Conservation (phyloP, 345 rosid genomes). For the Heritiera fomes region DNA sequence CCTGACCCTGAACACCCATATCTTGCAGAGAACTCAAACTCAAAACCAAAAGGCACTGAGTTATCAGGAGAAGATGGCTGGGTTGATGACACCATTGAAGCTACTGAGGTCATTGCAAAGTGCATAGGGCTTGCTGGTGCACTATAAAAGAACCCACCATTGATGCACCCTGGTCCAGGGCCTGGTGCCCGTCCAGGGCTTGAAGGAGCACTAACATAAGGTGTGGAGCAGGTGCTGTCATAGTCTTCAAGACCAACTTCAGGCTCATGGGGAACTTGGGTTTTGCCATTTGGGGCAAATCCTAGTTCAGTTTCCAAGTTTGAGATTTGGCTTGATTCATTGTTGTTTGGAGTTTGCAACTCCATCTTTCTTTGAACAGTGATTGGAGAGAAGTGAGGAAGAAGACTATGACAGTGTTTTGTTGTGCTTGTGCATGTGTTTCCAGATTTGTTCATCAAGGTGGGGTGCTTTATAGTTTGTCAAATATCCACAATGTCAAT, state of each 20-base stretch:
- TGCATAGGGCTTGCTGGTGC: conserved; percentile 98
- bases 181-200: conserved; percentile 73
- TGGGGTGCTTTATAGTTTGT: neutral
- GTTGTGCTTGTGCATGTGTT: neutral
- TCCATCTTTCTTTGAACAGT: conserved; percentile 27
- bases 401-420: too few relatives aligned
- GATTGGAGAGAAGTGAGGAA: neutral
- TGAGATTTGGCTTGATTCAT: conserved; percentile 18
- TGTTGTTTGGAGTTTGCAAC: conserved; percentile 29
- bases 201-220: conserved; percentile 95
- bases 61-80: conserved; percentile 34
- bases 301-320: conserved; percentile 1
- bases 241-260: conserved; percentile 34
- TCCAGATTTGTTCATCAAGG: neutral
- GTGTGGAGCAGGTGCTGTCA: conserved; percentile 83
- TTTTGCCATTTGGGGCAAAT: neutral
- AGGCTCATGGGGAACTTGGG: conserved; percentile 11
- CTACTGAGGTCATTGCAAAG: conserved; percentile 46
- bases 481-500: neutral
- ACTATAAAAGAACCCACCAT: conserved; percentile 76
- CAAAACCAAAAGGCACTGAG: conserved; percentile 48
- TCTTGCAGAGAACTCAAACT: conserved; percentile 87
- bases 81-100: conserved; percentile 24
- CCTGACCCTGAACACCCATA: conserved; percentile 45
- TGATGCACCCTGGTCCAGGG: conserved; percentile 27